Base-by-base conservation (phyloP, 2,329 filamentous ascomycete species). In the Cyphellophora europaea region DNA sequence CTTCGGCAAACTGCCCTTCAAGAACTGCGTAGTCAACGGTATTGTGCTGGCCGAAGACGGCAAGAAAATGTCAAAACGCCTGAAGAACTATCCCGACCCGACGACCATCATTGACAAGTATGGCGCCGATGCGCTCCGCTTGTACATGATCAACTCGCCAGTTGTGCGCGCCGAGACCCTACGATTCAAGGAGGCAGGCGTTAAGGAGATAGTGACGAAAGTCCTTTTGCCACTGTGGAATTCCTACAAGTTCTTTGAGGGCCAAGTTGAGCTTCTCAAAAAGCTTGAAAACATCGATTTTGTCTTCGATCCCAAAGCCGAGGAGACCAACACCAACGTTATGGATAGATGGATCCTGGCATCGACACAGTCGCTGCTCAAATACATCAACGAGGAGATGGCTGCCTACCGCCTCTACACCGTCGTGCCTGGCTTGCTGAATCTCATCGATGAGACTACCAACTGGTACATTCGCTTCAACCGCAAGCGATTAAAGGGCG, bases 401-500 rank as follows among this genome's bases (percentile, higher is more conserved):
- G 44, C 47, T 71, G 76, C 64, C 4, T 83, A 83, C 53, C 74
- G 79, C 29, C 59, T 84, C 6, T 93, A 93, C 60, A 93, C 86
- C 4, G 86, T 93, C 21, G 84, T 93, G 13, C 86, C 86, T 2
- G 72, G 81, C 46, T 63, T 93, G 42, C 70, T 89, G 11, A 71
- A 71, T 40, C 72, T 89, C 48, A 88, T 93, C 41, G 86, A 93
- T 53, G 84, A 89, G 57, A 84, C 82, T 4, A 93, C 86, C 13
- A 93, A 93, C 59, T 93, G 85, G 85, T 93, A 93, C 61, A 93
- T 93, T 56, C 75, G 84, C 38, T 88, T 91, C 66, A 93, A 93
- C 65, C 73, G 85, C 36, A 80, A 82, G 54, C 74, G 85, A 35
- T 69, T 93, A 47, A 93, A 93, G 72, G 85, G 85, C 16, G 87